Percentiles rank a stretch among this genome's conserved stretches.
These are phyloP conservation scores for Proliferodiscus dingleyae DNA, from an alignment of 2,329 filamentous ascomycete genomes.

Conservation along the genomic window DNA sequence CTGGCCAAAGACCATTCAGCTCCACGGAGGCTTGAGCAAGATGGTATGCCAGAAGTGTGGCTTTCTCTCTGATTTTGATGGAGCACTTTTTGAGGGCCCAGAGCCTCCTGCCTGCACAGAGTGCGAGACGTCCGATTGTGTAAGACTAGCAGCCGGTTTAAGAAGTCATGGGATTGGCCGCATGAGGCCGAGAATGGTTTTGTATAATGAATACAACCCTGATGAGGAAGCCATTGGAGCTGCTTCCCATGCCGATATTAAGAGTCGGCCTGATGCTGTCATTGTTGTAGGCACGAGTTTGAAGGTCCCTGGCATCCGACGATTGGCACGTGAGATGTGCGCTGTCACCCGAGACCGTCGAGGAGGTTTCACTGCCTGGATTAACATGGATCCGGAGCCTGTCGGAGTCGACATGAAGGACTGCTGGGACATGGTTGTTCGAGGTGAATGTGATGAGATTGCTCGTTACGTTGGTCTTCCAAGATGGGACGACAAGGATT, in stretches of 20 bases:
- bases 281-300: slow-evolving; percentile 93
- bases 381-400: slow-evolving; percentile 85
- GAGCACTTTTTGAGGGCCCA: slow-evolving; percentile 75
- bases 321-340: slow-evolving; percentile 88
- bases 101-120: slow-evolving; percentile 73
- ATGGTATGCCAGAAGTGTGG: slow-evolving; percentile 97
- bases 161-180: slow-evolving; percentile 90
- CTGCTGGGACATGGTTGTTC: slow-evolving; percentile 88
- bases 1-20: slow-evolving; percentile 89
- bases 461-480: slow-evolving; percentile 65
- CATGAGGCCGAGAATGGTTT: slow-evolving; percentile 84
- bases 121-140: slow-evolving; percentile 69
- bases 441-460: slow-evolving; percentile 82
- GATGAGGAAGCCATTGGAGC: slow-evolving; percentile 95
- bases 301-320: slow-evolving; percentile 87
- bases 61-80: slow-evolving; percentile 69
- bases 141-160: slow-evolving; percentile 76
- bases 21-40: slow-evolving; percentile 89
- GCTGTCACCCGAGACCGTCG: slow-evolving; percentile 74
- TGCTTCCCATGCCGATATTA: slow-evolving; percentile 80
- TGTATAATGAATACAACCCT: slow-evolving; percentile 96
- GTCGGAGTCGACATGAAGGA: slow-evolving; percentile 80
- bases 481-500: slow-evolving; percentile 53
- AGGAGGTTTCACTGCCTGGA: slow-evolving; percentile 87
- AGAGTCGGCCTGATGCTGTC: slow-evolving; percentile 80